Conservation (phyloP, 2,329 filamentous ascomycete genomes). For the Neurospora crassa region DNA sequence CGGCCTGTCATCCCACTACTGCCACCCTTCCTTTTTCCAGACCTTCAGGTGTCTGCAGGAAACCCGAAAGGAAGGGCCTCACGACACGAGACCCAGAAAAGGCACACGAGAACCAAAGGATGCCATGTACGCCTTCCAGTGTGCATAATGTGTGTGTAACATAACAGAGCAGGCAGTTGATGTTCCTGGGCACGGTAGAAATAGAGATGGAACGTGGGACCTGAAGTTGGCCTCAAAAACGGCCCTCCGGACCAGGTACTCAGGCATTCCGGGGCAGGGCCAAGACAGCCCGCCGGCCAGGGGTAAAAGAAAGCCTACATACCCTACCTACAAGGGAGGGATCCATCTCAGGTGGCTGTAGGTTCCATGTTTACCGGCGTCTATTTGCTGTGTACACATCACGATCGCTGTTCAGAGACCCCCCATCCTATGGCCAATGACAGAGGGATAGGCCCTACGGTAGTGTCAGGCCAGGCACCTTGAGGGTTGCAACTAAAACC, state of each 20-base stretch:
- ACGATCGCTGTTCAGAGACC: neutral
- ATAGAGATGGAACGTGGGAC: neutral
- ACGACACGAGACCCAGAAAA: neutral
- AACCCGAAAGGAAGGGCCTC: neutral
- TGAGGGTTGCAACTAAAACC: neutral
- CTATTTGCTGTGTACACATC: neutral
- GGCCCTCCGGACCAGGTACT: neutral
- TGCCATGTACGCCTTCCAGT: neutral
- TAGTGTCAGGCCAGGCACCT: neutral
- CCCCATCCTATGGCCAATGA: neutral
- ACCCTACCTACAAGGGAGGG: neutral
- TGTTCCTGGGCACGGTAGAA: neutral
- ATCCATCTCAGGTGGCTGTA: neutral
- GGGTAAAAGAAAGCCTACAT: neutral
- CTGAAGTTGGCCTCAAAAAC: neutral
- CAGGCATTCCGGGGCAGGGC: neutral
- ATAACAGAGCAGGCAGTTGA: neutral
- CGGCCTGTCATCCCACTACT: neutral
- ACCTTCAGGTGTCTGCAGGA: neutral
- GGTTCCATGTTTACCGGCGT: neutral
- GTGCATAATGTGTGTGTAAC: neutral
- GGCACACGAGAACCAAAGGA: neutral
- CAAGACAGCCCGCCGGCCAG: neutral
- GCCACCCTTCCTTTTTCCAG: neutral
- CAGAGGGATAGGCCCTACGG: neutral